Conservation (phyloP, 306 rosid genomes). For the Mucuna pruriens region DNA sequence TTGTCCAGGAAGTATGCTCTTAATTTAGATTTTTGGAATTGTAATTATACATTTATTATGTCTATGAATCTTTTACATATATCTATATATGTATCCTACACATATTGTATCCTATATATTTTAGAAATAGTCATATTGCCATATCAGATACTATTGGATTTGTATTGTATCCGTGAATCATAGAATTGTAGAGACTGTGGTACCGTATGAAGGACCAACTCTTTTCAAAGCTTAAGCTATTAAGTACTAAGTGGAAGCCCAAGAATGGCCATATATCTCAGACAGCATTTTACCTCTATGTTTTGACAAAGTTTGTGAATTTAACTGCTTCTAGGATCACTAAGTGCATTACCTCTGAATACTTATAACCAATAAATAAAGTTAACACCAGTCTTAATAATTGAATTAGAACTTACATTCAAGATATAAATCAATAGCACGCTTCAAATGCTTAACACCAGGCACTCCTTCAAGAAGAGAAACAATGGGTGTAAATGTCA, state of each 20-base stretch:
- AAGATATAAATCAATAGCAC: conserved; percentile 65
- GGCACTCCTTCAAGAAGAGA: conserved; percentile 76
- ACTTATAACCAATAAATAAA: conserved; percentile 2
- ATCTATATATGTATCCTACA: too few species aligned
- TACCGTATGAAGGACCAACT: too few species aligned
- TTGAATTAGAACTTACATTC: conserved; percentile 60
- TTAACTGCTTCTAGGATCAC: background rate
- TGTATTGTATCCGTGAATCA: too few species aligned
- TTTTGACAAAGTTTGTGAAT: background rate
- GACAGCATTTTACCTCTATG: background rate
- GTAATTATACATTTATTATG: too few species aligned
- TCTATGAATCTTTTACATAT: too few species aligned
- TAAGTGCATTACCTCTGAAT: background rate
- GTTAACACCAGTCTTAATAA: background rate
- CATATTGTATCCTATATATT: too few species aligned
- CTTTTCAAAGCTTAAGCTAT: background rate
- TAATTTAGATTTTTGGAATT: too few species aligned
- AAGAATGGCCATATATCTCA: background rate
- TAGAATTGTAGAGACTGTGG: background rate
- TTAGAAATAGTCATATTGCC: too few species aligned
- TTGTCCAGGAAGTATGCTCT: too few species aligned
- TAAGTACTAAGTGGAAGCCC: background rate
- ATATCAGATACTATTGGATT: too few species aligned
- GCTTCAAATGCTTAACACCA: conserved; percentile 41
- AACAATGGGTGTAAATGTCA: background rate